These are phyloP conservation scores for Odontarrhena argentea DNA, from an alignment of 345 rosid species.

Conservation along the genomic window DNA sequence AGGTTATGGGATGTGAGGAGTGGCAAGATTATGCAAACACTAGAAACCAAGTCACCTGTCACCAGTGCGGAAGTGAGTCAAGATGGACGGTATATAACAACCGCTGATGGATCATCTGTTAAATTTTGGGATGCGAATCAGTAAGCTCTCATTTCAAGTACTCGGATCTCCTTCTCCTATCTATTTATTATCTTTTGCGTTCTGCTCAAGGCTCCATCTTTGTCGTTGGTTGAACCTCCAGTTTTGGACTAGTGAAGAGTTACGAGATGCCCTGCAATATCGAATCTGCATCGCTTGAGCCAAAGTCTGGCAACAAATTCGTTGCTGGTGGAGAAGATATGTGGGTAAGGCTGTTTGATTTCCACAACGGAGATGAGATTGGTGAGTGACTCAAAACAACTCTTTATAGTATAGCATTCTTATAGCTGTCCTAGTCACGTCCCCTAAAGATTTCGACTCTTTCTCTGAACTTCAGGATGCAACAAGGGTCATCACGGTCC, in stretches of 20 bases:
- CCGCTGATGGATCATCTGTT: slow-evolving; percentile 85
- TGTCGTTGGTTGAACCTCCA: slow-evolving; percentile 13
- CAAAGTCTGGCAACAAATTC: slow-evolving; percentile 76
- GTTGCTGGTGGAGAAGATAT: slow-evolving; percentile 92
- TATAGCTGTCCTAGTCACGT: neutral
- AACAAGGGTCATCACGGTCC: slow-evolving; percentile 99
- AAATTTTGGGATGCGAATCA: slow-evolving; percentile 99
- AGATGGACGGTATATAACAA: slow-evolving; percentile 94
- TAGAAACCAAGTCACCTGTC: slow-evolving; percentile 84
- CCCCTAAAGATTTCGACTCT: neutral
- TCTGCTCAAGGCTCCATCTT: neutral
- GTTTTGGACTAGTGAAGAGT: slow-evolving; percentile 89
- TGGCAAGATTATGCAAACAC: slow-evolving; percentile 79
- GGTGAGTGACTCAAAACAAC: slow-evolving; percentile 34
- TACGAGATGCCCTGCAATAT: slow-evolving; percentile 78
- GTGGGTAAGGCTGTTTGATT: slow-evolving; percentile 79
- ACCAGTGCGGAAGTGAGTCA: slow-evolving; percentile 98
- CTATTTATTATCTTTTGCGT: neutral
- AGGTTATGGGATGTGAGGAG: slow-evolving; percentile 96
- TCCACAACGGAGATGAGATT: slow-evolving; percentile 85
- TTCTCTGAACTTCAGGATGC: slow-evolving; percentile 55
- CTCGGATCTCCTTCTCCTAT: neutral
- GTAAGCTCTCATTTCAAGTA: slow-evolving; percentile 51
- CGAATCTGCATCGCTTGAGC: slow-evolving; percentile 84
- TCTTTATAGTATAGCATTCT: neutral